Evolutionary conservation across 495 filamentous ascomycete species (phyloP).

Genomic region (Aspergillus taichungensis): DNA sequence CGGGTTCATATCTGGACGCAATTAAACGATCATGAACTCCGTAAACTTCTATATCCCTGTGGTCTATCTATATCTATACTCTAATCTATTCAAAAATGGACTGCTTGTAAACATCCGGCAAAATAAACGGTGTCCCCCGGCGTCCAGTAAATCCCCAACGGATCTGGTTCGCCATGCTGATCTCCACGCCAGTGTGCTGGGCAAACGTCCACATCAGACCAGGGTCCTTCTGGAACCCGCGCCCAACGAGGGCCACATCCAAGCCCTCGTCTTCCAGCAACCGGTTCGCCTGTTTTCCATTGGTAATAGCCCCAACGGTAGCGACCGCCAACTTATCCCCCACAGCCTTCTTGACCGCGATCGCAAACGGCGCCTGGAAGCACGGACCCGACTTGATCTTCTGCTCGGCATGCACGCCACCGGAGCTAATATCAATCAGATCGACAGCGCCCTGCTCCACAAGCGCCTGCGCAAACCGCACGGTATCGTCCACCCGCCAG

Average conservation of each 20-base stretch:
- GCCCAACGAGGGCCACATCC: conserved; percentile 54
- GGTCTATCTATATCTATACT: no score
- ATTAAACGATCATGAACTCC: no score
- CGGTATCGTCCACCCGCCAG: conserved; percentile 50
- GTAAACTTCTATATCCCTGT: no score
- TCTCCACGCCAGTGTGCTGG: conserved; percentile 51
- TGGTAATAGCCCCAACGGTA: conserved; percentile 57
- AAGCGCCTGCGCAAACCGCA: conserved; percentile 46
- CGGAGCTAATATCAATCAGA: conserved; percentile 56
- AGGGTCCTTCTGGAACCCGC: conserved; percentile 57
- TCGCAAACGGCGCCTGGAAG: conserved; percentile 60
- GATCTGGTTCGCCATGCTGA: conserved; percentile 55
- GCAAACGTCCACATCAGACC: conserved; percentile 56
- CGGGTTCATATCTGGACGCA: no score
- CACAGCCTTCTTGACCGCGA: conserved; percentile 53
- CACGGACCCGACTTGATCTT: conserved; percentile 47
- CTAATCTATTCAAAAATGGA: conserved; percentile 9
- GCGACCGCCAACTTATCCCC: conserved; percentile 52
- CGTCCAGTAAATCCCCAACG: conserved; percentile 39
- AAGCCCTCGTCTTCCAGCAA: conserved; percentile 48
- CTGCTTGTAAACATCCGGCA: conserved; percentile 9
- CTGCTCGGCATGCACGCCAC: conserved; percentile 51
- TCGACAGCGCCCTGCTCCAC: conserved; percentile 50
- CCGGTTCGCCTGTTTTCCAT: conserved; percentile 47
- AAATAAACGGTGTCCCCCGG: conserved; percentile 10